Conservation (phyloP, 2,329 filamentous ascomycete species). For the Berkeleyomyces basicola region DNA sequence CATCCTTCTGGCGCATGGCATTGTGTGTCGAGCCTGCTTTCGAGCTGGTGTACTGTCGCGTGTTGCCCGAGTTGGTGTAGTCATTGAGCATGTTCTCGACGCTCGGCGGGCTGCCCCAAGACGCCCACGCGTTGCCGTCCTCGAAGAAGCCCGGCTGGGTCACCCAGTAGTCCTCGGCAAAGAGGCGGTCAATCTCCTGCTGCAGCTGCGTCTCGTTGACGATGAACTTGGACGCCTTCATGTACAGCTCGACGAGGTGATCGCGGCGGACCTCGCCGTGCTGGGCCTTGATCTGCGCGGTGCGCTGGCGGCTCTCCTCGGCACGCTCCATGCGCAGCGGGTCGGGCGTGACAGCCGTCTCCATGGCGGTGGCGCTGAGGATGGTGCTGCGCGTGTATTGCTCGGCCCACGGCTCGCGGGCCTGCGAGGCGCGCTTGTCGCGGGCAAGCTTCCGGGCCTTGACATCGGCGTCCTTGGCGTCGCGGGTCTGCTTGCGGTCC, state of each 20-base stretch:
- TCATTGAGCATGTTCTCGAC: constrained; percentile 29
- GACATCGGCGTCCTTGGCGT: constrained; percentile 21
- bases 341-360: constrained; percentile 40
- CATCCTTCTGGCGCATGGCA: constrained; percentile 34
- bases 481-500: constrained; percentile 38
- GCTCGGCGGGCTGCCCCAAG: constrained; percentile 28
- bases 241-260: constrained; percentile 72
- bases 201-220: constrained; percentile 63
- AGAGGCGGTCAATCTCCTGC: constrained; percentile 56
- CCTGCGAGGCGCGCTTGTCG: constrained; percentile 34
- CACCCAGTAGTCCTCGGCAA: constrained; percentile 44
- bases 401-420: constrained; percentile 60
- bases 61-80: constrained; percentile 6
- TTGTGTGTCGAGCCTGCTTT: constrained; percentile 19
- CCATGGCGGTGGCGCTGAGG: constrained; percentile 31
- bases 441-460: constrained; percentile 31
- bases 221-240: constrained; percentile 77
- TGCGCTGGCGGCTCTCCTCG: constrained; percentile 25
- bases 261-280: constrained; percentile 48
- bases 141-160: constrained; percentile 18
- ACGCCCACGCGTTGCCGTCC: constrained; percentile 37
- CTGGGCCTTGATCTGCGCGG: constrained; percentile 27
- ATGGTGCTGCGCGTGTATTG: constrained; percentile 55
- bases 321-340: constrained; percentile 42
- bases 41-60: background rate